phyloP scores from a whole-genome alignment of 129 eudicot genomes.

The Artemisia annua region DNA sequence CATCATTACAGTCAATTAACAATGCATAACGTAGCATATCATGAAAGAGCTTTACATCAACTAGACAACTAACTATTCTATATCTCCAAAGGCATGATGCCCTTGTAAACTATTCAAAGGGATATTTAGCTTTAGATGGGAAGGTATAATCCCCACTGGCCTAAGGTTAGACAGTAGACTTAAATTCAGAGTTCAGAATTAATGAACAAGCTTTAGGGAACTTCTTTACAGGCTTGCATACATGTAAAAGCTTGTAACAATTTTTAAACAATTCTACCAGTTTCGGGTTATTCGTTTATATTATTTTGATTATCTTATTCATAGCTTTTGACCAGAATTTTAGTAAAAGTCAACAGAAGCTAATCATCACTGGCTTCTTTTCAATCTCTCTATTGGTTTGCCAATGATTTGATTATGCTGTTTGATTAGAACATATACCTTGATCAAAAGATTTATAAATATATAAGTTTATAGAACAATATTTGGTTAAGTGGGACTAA shows the following conservation, averaged over 20 bases:
- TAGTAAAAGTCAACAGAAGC: slow-evolving; percentile 20
- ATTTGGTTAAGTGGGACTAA: slow-evolving; percentile 14
- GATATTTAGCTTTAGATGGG: slow-evolving; percentile 37
- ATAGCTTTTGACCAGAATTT: slow-evolving; percentile 15
- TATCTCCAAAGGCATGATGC: slow-evolving; percentile 29
- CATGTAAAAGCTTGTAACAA: slow-evolving; percentile 17
- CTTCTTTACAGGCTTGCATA: slow-evolving; percentile 41
- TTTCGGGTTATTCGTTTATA: slow-evolving; percentile 13
- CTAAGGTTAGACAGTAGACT: slow-evolving; percentile 22
- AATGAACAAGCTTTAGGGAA: slow-evolving; percentile 26
- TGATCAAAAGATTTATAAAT: slow-evolving; percentile 11
- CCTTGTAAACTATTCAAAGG: slow-evolving; percentile 33
- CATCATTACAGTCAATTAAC: slow-evolving; percentile 20
- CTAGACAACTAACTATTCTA: slow-evolving; percentile 26
- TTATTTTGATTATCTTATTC: background rate
- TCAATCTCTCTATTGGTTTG: background rate
- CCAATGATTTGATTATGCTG: slow-evolving; percentile 29
- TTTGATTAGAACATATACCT: slow-evolving; percentile 34
- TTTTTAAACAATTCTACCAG: slow-evolving; percentile 13
- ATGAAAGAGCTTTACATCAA: slow-evolving; percentile 30
- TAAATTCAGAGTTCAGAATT: slow-evolving; percentile 13
- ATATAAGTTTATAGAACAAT: background rate
- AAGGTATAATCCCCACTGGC: slow-evolving; percentile 47
- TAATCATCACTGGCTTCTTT: slow-evolving; percentile 24
- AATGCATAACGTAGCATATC: slow-evolving; percentile 18